Conservation (phyloP, 2,329 filamentous ascomycete genomes). For the Fusarium transvaalense region DNA sequence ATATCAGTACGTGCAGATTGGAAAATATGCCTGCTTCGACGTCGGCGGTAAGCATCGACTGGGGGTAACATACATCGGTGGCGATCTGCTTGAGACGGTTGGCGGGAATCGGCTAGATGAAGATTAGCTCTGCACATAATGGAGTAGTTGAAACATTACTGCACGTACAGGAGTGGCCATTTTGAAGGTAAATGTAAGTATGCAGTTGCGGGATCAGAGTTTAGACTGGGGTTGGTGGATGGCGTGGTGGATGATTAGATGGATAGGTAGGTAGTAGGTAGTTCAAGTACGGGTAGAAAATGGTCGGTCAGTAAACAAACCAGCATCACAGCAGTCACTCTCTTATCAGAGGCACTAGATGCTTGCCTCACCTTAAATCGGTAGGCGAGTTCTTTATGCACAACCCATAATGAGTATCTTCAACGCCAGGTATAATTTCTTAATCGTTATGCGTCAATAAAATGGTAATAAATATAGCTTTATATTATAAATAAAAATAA, state of each 20-base stretch:
- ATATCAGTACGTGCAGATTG: constrained; percentile 29
- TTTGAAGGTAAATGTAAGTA: constrained; percentile 41
- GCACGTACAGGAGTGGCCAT: constrained; percentile 56
- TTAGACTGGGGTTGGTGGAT: constrained; percentile 40
- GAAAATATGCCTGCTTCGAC: constrained; percentile 8
- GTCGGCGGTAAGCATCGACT: constrained; percentile 42
- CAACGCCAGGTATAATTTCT: constrained; percentile 25
- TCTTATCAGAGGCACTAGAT: constrained; percentile 43
- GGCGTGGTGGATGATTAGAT: constrained; percentile 39
- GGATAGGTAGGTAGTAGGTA: neutral
- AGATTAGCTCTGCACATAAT: constrained; percentile 36
- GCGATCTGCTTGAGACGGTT: constrained; percentile 87
- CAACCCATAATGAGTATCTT: constrained; percentile 33
- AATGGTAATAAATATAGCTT: constrained; percentile 17
- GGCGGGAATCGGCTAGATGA: constrained; percentile 76
- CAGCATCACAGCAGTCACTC: constrained; percentile 43
- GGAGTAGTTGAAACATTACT: neutral
- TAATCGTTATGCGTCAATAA: constrained; percentile 17
- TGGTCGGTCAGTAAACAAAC: constrained; percentile 50
- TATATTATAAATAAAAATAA: constrained; percentile 12
- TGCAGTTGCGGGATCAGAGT: constrained; percentile 39
- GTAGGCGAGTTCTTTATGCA: constrained; percentile 23
- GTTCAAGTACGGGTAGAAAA: constrained; percentile 23
- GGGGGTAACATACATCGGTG: constrained; percentile 73
- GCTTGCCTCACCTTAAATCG: constrained; percentile 2